A percentile compares a stretch with the other conserved stretches of the same genome.
Evolutionary conservation across 2,329 filamentous ascomycete genomes (phyloP).

Genomic region (Epichloe sibirici): DNA sequence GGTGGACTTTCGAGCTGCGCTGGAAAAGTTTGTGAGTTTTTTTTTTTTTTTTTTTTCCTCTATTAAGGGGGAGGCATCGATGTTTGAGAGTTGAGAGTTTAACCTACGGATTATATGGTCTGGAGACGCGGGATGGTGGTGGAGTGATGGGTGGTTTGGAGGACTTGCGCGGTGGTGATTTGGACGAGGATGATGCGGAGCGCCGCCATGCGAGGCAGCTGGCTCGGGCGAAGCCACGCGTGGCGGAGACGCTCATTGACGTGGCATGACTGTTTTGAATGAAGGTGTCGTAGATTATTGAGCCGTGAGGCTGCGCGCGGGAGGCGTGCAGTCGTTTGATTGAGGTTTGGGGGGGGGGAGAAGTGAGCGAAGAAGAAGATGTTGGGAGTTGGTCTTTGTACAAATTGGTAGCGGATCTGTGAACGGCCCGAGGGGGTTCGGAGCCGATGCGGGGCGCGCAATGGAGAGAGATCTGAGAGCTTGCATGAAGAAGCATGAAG

Average conservation of each 20-base stretch:
- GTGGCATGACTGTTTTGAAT: conserved; percentile 4
- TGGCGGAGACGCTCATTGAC: conserved; percentile 18
- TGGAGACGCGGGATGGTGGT: conserved; percentile 14
- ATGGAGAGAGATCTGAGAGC: not conserved
- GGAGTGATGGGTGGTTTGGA: conserved; percentile 10
- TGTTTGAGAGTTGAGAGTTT: not conserved
- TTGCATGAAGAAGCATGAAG: not conserved
- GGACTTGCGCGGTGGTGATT: conserved; percentile 9
- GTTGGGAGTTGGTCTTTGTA: too few species aligned
- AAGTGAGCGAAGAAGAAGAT: too few species aligned
- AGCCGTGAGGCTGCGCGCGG: too few species aligned
- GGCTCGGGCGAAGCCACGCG: conserved; percentile 15
- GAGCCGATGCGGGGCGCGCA: not conserved
- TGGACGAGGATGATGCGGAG: conserved; percentile 17
- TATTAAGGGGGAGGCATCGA: not conserved
- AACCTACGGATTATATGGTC: conserved; percentile 20
- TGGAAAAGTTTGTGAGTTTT: not conserved
- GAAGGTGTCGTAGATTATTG: not conserved
- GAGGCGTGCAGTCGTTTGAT: too few species aligned
- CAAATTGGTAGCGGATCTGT: not conserved
- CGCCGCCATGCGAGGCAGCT: conserved; percentile 16
- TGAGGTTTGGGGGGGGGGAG: too few species aligned
- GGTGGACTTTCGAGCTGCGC: not conserved
- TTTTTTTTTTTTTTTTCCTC: not conserved
- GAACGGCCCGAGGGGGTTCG: not conserved